A percentile compares a stretch with the other conserved stretches of the same genome.
phyloP scores from a whole-genome alignment of 202 grass and related monocot species.

The Schoenoplectus tabernaemontani region DNA sequence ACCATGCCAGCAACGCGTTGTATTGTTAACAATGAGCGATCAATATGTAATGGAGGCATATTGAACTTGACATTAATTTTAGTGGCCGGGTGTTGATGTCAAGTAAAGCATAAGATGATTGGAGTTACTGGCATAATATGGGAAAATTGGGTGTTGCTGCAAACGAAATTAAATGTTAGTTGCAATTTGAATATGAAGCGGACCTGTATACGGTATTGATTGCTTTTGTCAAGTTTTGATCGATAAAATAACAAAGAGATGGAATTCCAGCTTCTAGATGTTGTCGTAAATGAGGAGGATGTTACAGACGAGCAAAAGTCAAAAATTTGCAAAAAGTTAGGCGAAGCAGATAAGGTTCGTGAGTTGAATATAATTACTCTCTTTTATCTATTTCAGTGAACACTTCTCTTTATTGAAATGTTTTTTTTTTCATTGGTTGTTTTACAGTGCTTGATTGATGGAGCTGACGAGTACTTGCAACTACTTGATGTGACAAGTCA shows the following conservation, averaged over 20 bases:
- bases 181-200: no score
- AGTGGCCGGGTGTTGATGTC: no score
- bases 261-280: conserved; percentile 66
- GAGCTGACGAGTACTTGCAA: conserved; percentile 87
- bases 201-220: neutral
- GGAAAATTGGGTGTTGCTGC: no score
- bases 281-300: conserved; percentile 51
- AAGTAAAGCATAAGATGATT: no score
- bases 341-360: conserved; percentile 93
- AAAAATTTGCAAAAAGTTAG: conserved; percentile 89
- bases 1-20: neutral
- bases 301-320: conserved; percentile 87
- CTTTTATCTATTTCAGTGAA: neutral
- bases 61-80: no score
- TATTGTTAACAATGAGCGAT: no score
- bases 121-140: no score
- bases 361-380: conserved; percentile 5
- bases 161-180: no score
- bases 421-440: conserved; percentile 6
- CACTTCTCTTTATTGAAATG: conserved; percentile 13
- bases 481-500: conserved; percentile 68
- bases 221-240: neutral
- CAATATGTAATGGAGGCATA: no score
- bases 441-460: conserved; percentile 85
- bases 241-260: conserved; percentile 26